These are phyloP conservation scores for Ulota crispa DNA, from an alignment of 225 moss, liverwort and hornwort species.

Conservation along the genomic window DNA sequence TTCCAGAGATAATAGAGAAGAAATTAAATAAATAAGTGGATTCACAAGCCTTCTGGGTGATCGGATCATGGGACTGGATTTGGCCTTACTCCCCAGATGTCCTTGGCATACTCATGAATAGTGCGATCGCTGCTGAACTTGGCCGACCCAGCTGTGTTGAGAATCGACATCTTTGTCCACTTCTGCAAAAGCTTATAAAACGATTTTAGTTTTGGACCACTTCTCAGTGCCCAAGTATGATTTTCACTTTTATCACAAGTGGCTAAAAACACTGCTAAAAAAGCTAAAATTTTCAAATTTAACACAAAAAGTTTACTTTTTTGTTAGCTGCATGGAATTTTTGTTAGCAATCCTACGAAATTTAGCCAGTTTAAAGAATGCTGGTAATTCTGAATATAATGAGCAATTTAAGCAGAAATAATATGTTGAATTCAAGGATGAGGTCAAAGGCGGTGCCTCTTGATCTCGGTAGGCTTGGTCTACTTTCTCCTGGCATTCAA, in stretches of 20 bases:
- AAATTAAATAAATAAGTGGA: neutral
- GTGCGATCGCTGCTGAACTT: conserved; percentile 94
- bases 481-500: conserved; percentile 85
- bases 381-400: neutral
- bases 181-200: conserved; percentile 36
- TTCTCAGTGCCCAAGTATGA: no score
- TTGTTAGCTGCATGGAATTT: no score
- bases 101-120: conserved; percentile 88
- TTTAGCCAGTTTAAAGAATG: no score
- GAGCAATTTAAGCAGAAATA: neutral
- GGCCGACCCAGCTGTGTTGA: conserved; percentile 77
- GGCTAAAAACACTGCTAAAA: no score
- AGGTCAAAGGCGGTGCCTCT: conserved; percentile 41
- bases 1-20: neutral
- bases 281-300: no score
- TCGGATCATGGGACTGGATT: conserved; percentile 41
- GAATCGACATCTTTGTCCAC: conserved; percentile 92
- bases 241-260: no score
- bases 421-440: neutral
- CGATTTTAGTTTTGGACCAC: neutral
- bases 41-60: neutral
- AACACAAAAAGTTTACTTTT: no score
- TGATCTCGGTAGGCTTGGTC: conserved; percentile 75
- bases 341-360: no score
- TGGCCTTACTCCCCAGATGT: conserved; percentile 80